Evolutionary conservation across 805 yeast species (phyloP), one percentile per base, ranked within the genome.

Genomic region (Candida hispaniensis): DNA sequence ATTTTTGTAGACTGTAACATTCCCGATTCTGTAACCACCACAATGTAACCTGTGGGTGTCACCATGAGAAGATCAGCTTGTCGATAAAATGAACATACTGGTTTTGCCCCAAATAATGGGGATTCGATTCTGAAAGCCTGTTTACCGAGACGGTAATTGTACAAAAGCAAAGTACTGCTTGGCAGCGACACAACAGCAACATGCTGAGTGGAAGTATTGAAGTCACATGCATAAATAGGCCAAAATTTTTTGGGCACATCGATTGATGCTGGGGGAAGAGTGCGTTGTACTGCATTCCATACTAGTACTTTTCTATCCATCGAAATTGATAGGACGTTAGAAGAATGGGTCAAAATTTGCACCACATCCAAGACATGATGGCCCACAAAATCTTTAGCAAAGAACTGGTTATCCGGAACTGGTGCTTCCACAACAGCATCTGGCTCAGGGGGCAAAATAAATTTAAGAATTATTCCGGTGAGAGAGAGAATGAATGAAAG

Each of bases 241-340:
- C 81, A 69, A 30, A 69, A 60, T 23, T 66, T 64, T 3, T 61
- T 51, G 7, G 58, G 49, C 5, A 59, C 49, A 13, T 68, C 68
- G 16, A 66, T 47, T 28, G 58, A 62, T 1, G 66, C 60, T 6
- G 73, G 74, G 14, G 47, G 41, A 14, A 19, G 24, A 1, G 35
- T 26, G 24, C 35, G 30, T 8, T 21, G 39, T 7, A 26, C 43
- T 19, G 50, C 55, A 18, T 50, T 75, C 93, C 93, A 81, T 7
- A 80, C 70, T 18, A 72, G 52, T 4, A 81, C 64, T 41, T 66
- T 69, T 45, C 78, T 85, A 47, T 81, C 93, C 49, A 82, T 58
- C 4, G 86, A 88, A 16, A 78, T 67, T 1, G 80, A 73, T 14
- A 79, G 63, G 46, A 79, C 75, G 34, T 39, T 38, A 5, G 49